Conservation (phyloP, 2,329 filamentous ascomycete genomes). For the Colletotrichum karsti region DNA sequence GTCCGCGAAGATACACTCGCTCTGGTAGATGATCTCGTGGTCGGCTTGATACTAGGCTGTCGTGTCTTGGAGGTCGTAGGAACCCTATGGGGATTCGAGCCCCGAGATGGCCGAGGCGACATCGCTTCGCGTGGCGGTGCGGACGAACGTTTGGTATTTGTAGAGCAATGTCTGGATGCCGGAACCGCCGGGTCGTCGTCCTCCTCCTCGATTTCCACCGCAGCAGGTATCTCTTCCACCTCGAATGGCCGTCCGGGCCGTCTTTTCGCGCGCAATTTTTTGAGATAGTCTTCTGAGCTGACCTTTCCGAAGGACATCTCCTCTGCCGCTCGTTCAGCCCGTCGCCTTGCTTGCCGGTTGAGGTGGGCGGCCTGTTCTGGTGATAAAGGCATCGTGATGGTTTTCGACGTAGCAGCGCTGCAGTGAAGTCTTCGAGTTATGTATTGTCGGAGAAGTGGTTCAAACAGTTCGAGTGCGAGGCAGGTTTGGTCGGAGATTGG, state of each 20-base stretch:
- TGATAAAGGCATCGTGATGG: background rate
- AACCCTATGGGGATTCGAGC: background rate
- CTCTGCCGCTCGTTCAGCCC: constrained; percentile 22
- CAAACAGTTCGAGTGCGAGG: background rate
- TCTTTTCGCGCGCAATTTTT: constrained; percentile 6
- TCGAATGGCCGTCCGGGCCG: constrained; percentile 15
- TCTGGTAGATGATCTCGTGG: background rate
- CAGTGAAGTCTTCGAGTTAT: background rate
- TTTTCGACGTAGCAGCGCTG: background rate
- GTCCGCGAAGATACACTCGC: background rate
- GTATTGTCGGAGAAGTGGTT: background rate
- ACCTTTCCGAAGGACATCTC: constrained; percentile 20
- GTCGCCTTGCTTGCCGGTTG: constrained; percentile 16
- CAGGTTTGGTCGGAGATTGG: too few relatives aligned
- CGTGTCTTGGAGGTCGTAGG: background rate
- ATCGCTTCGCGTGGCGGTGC: background rate
- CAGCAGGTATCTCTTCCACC: constrained; percentile 5
- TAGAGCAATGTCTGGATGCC: background rate
- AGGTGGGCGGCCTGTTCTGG: constrained; percentile 10
- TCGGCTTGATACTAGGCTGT: background rate
- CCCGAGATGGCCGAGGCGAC: background rate
- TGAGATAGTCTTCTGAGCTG: constrained; percentile 22
- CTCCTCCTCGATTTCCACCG: constrained; percentile 18
- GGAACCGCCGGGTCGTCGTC: background rate
- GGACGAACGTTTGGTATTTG: background rate